phyloP scores from a whole-genome alignment of 768 basidiomycete species.

The Rhizopogon roseolus region DNA sequence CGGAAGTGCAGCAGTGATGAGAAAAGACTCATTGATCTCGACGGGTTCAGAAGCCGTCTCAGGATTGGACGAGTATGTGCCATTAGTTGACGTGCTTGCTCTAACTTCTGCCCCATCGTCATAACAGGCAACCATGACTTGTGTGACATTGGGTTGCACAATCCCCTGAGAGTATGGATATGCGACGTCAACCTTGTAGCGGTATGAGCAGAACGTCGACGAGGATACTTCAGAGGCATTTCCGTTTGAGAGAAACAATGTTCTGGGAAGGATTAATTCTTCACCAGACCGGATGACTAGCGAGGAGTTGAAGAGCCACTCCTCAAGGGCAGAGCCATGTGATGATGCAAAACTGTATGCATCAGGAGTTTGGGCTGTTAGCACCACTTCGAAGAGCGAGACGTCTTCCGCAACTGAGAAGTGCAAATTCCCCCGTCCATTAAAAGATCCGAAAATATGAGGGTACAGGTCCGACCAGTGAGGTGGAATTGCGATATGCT shows the following conservation, averaged over 20 bases:
- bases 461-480: constrained; percentile 34
- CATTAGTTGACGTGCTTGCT: neutral
- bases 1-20: constrained; percentile 46
- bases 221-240: constrained; percentile 5
- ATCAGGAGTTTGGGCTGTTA: constrained; percentile 44
- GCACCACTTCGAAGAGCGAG: constrained; percentile 45
- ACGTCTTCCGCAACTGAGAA: constrained; percentile 24
- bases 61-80: constrained; percentile 4
- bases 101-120: constrained; percentile 6
- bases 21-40: constrained; percentile 72
- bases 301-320: constrained; percentile 36
- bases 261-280: constrained; percentile 25
- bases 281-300: constrained; percentile 51
- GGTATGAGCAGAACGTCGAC: constrained; percentile 17
- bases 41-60: constrained; percentile 35
- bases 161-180: constrained; percentile 76
- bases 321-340: constrained; percentile 33
- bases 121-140: constrained; percentile 43
- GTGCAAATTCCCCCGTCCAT: neutral
- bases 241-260: constrained; percentile 15
- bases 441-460: constrained; percentile 30
- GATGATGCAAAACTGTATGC: constrained; percentile 41
- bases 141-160: constrained; percentile 42
- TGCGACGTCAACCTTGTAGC: constrained; percentile 52
- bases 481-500: constrained; percentile 29